Conservation (phyloP, 2,329 filamentous ascomycete species). For the Ophiostoma piceae region DNA sequence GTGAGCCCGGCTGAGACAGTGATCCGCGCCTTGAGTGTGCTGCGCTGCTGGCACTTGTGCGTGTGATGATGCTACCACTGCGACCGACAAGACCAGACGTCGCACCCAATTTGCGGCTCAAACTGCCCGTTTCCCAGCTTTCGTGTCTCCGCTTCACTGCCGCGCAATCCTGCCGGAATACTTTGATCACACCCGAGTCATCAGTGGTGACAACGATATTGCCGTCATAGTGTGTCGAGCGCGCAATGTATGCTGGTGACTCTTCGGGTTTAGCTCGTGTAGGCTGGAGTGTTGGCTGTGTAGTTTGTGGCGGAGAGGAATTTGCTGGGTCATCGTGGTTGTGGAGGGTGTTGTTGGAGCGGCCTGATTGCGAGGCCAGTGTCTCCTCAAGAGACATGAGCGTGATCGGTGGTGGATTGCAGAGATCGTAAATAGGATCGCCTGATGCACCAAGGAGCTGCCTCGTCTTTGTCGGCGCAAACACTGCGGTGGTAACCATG, state of each 20-base stretch:
- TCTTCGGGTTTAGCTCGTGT: slow-evolving; percentile 50
- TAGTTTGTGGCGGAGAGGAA: slow-evolving; percentile 23
- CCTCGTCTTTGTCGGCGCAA: slow-evolving; percentile 74
- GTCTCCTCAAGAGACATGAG: slow-evolving; percentile 68
- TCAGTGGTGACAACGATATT: slow-evolving; percentile 92
- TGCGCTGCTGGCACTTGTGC: slow-evolving; percentile 46
- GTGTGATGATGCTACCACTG: slow-evolving; percentile 52
- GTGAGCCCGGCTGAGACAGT: slow-evolving; percentile 42
- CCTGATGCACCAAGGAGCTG: slow-evolving; percentile 73
- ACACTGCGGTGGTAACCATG: slow-evolving; percentile 81
- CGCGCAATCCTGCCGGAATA: slow-evolving; percentile 93
- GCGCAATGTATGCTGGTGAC: slow-evolving; percentile 70
- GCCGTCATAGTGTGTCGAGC: slow-evolving; percentile 70
- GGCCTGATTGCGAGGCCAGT: slow-evolving; percentile 33
- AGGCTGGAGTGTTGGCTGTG: not conserved
- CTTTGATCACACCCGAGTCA: slow-evolving; percentile 81
- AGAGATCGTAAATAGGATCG: slow-evolving; percentile 92
- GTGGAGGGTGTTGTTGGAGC: slow-evolving; percentile 24
- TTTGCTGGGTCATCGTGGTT: slow-evolving; percentile 19
- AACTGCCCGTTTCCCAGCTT: slow-evolving; percentile 68
- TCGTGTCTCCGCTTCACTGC: slow-evolving; percentile 70
- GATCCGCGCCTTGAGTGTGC: slow-evolving; percentile 51
- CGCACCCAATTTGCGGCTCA: slow-evolving; percentile 62
- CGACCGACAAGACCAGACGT: slow-evolving; percentile 55
- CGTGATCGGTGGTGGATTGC: slow-evolving; percentile 87